phyloP scores from a whole-genome alignment of 2,329 filamentous ascomycete genomes.

The Cladophialophora yegresii region DNA sequence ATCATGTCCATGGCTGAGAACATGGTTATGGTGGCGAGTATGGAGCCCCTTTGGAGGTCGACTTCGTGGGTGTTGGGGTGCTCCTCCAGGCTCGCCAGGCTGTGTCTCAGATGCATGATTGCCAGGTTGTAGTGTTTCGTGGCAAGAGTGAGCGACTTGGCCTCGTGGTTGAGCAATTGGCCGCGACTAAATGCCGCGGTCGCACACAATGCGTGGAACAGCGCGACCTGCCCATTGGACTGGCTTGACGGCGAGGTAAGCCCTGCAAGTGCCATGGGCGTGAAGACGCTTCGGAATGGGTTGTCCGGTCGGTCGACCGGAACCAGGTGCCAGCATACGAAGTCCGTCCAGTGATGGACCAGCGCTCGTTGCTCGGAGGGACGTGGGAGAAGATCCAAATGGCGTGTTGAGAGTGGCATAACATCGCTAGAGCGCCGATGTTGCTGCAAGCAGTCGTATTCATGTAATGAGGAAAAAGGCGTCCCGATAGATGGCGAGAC shows the following conservation, averaged over 20 bases:
- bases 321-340: conserved; percentile 40
- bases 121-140: conserved; percentile 40
- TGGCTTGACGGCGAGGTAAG: conserved; percentile 26
- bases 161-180: conserved; percentile 36
- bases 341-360: conserved; percentile 40
- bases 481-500: conserved; percentile 17
- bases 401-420: conserved; percentile 12
- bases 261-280: conserved; percentile 30
- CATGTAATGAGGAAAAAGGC: background rate
- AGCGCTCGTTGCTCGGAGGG: conserved; percentile 33
- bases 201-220: conserved; percentile 40
- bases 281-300: conserved; percentile 39
- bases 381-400: conserved; percentile 29
- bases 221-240: conserved; percentile 38
- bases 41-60: conserved; percentile 28
- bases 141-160: conserved; percentile 37
- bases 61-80: conserved; percentile 31
- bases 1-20: conserved; percentile 35
- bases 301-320: conserved; percentile 40
- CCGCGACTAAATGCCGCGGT: conserved; percentile 40
- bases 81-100: conserved; percentile 41
- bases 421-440: background rate
- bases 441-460: background rate
- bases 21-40: conserved; percentile 33
- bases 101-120: conserved; percentile 38